Percentiles rank a stretch among this genome's conserved stretches.
Evolutionary conservation across 2,329 filamentous ascomycete genomes (phyloP).

Genomic region (Rhynchosporium graminicola): DNA sequence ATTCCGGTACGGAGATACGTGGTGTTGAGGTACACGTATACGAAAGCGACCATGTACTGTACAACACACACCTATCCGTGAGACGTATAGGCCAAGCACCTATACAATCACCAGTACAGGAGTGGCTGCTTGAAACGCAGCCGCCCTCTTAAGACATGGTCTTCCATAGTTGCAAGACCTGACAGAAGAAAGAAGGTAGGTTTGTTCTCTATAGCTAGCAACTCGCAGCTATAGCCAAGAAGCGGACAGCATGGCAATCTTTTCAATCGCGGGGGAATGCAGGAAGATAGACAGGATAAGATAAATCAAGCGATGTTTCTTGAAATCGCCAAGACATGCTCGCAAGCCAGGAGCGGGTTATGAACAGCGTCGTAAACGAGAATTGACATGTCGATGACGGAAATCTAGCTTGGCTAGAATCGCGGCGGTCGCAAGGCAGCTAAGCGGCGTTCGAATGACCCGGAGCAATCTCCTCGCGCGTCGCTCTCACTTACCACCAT

Average conservation of each 20-base stretch:
- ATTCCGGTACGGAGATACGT: not conserved
- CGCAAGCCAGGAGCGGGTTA: not conserved
- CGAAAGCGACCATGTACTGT: not conserved
- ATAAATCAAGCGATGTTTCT: constrained; percentile 3
- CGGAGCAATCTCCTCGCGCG: not conserved
- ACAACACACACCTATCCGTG: not conserved
- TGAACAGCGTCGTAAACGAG: not conserved
- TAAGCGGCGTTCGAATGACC: not conserved
- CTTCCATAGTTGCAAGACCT: not conserved
- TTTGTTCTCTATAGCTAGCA: not conserved
- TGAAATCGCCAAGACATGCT: not conserved
- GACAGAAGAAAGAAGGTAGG: not conserved
- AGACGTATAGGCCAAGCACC: not conserved
- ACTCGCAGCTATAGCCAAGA: not conserved
- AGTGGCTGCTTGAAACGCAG: not conserved
- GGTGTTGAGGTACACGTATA: not conserved
- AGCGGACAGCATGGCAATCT: not conserved
- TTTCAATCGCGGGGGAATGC: not conserved
- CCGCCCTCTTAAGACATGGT: not conserved
- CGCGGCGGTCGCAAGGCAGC: not conserved
- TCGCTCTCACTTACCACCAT: not conserved
- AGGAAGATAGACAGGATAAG: constrained; percentile 10
- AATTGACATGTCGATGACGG: too few relatives aligned
- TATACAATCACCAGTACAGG: not conserved
- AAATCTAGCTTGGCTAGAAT: not conserved